Conservation (phyloP, 768 basidiomycete genomes). For the Hydnomerulius pinastri region DNA sequence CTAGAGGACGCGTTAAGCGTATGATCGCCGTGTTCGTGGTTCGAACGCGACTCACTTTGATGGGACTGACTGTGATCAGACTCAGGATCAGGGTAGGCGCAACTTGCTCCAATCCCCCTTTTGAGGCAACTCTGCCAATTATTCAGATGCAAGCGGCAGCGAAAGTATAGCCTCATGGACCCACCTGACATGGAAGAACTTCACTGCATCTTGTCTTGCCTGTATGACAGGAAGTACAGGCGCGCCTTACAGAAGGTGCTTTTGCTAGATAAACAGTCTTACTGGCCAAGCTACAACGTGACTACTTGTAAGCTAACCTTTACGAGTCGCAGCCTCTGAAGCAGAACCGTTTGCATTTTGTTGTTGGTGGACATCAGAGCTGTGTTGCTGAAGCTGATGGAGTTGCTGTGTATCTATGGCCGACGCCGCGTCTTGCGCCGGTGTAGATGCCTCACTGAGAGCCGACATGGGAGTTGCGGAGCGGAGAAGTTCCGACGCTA, state of each 20-base stretch:
- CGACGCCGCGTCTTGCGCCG: constrained; percentile 63
- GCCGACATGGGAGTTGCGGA: constrained; percentile 70
- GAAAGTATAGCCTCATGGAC: constrained; percentile 15
- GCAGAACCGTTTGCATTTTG: constrained; percentile 31
- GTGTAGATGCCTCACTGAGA: constrained; percentile 68
- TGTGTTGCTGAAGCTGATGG: constrained; percentile 41
- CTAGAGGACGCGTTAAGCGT: constrained; percentile 18
- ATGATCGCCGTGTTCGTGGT: not conserved
- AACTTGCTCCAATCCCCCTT: constrained; percentile 68
- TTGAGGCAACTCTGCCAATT: constrained; percentile 72
- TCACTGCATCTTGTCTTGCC: constrained; percentile 86
- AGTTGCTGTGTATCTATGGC: constrained; percentile 61
- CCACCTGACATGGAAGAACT: constrained; percentile 78
- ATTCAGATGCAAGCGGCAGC: constrained; percentile 4
- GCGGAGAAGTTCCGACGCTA: constrained; percentile 32
- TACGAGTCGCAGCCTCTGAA: constrained; percentile 44
- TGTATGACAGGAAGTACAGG: constrained; percentile 78
- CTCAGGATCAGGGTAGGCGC: constrained; percentile 81
- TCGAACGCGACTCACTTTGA: constrained; percentile 22
- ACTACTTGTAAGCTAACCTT: constrained; percentile 50
- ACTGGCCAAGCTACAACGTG: constrained; percentile 8
- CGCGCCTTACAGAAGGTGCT: constrained; percentile 78
- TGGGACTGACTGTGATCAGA: constrained; percentile 42
- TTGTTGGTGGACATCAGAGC: constrained; percentile 39
- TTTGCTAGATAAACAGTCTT: constrained; percentile 51